Conservation (phyloP, 768 basidiomycete species). For the Tylopilus intermedius region DNA sequence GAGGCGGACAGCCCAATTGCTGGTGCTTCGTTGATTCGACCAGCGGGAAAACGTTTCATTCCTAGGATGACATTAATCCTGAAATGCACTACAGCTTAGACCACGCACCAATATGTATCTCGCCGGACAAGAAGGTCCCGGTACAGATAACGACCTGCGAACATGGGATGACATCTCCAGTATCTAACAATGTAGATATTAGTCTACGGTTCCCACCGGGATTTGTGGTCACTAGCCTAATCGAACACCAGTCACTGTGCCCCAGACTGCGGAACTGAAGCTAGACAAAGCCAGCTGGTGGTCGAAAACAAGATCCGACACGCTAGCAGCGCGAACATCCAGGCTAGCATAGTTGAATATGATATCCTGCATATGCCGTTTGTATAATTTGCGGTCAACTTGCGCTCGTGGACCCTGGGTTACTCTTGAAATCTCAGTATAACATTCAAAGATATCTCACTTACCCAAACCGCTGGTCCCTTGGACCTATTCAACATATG, state of each 20-base stretch:
- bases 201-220: neutral
- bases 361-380: constrained; percentile 70
- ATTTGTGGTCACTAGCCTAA: constrained; percentile 43
- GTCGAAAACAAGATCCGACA: constrained; percentile 73
- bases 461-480: constrained; percentile 85
- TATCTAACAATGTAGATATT: constrained; percentile 40
- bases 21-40: constrained; percentile 67
- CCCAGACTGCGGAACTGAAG: constrained; percentile 37
- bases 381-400: constrained; percentile 82
- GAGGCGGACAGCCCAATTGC: constrained; percentile 74
- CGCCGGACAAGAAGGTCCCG: constrained; percentile 86
- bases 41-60: constrained; percentile 71
- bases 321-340: constrained; percentile 65
- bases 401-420: constrained; percentile 84
- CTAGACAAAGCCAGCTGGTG: constrained; percentile 29
- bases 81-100: neutral
- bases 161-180: constrained; percentile 70
- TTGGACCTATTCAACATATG: constrained; percentile 81
- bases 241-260: constrained; percentile 57
- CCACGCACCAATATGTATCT: constrained; percentile 77
- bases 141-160: constrained; percentile 85
- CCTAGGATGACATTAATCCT: constrained; percentile 34
- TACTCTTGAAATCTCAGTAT: neutral
- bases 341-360: constrained; percentile 65
- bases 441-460: constrained; percentile 16